Base-by-base conservation (phyloP, 1,284 basidiomycete species). In the Phylloporus sp. region DNA sequence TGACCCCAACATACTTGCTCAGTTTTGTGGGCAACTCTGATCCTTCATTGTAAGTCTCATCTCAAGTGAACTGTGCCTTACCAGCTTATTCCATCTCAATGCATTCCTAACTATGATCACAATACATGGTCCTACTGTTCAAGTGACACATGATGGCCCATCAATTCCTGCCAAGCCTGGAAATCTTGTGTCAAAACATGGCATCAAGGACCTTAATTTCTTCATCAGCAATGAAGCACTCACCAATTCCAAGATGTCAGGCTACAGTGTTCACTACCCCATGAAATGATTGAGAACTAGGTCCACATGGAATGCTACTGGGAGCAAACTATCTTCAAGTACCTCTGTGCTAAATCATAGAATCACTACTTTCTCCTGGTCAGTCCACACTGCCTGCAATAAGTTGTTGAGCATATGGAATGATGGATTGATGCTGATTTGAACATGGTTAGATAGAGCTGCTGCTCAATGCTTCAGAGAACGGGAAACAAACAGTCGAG, bases 301-400 rank as follows among this genome's bases (percentile, higher is more conserved):
- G 98, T 99, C 80, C 90, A 98, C 73, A 99, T 99, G 98, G 98
- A 99, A 79, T 85, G 98, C 15, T 99, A 96, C 80, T 99, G 98
- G 98, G 96, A 98, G 79, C 97, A 99, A 83, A 95, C 93, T 70
- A 99, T 99, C 86, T 99, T 99, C 90, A 99, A 99, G 82, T 99
- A 99, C 81, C 85, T 99, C 66, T 87, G 97, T 64, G 96, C 96
- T 18, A 98, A 99, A 80, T 98, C 98, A 18, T 98, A 99, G 80
- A 98, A 99, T 79, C 98, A 99, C 79, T 95, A 98, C 79, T 98
- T 98, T 77, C 87, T 99, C 66, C 82, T 99, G 72, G 96, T 98
- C 71, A 76, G 93, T 84, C 18, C n/a, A n/a, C n/a, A n/a, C n/a
- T n/a, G n/a, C n/a, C n/a, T 46, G 17, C 12, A 4, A 6, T 29